Evolutionary conservation across 2,329 filamentous ascomycete species (phyloP), one percentile per base, ranked within the genome.

Genomic region (Alternaria sp.): DNA sequence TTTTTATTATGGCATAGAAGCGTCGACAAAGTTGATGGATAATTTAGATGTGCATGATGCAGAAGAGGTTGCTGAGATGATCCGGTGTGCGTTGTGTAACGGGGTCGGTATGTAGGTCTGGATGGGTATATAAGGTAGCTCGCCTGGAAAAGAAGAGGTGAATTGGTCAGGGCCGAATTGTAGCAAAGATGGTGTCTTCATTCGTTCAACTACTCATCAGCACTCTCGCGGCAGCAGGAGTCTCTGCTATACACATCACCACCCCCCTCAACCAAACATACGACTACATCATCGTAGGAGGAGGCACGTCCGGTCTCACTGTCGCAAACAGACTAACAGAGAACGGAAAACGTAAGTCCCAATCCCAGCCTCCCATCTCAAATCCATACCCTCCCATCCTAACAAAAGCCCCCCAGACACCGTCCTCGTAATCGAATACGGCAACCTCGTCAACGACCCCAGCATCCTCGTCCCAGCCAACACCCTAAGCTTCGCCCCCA

Each of bases 271-370:
- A 65, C 5, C 47, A 53, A 23, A 65, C 60, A 2, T 71, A 71
- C 30, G 71, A 74, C 50, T 74, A 71, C 26, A 56, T 74, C 21
- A 65, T 74, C 25, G 65, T 67, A 18, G 71, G 71, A 10, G 71
- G 68, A 9, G 71, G 71, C 1, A 72, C 68, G 11, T 66, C 68
- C 2, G 71, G 71, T 4, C 61, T 71, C 7, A 68, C 68, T 5
- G 59, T 74, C 23, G 71, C 71, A 12, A 59, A 70, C 28, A 61
- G 71, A 12, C 59, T 74, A 21, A 68, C 70, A 8, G 70, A 67
- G 20, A 49, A 65, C 46, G 60, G 61, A 15, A 60, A 65, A 10
- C 55, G 67, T 65, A 33, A 15, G 61, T 51, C 26, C 3, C 1
- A 14, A 18, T 2, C 21, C 3, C 5, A 23, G 23, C 23, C 23